These are phyloP conservation scores for Vaccinium macrocarpon DNA, from an alignment of 148 eudicot genomes.

Conservation along the genomic window DNA sequence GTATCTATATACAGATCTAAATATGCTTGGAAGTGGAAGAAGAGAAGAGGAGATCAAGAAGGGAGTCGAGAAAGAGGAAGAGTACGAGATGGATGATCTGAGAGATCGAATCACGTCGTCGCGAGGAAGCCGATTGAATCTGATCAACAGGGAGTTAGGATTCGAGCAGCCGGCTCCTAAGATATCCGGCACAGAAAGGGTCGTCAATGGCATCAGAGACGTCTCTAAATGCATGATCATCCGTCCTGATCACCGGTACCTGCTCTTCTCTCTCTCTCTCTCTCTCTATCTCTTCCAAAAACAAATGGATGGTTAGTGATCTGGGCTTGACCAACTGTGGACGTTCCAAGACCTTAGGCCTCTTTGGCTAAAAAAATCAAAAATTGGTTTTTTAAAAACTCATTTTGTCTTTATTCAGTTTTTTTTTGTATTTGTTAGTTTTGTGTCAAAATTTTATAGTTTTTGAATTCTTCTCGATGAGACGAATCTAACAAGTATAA, in stretches of 20 bases:
- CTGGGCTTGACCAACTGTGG: no score
- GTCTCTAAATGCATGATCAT: conserved; percentile 43
- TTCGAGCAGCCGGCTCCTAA: conserved; percentile 16
- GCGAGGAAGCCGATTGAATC: conserved; percentile 42
- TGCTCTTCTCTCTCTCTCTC: not conserved
- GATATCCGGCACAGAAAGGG: conserved; percentile 40
- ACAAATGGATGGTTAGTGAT: no score
- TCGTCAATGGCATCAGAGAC: conserved; percentile 47
- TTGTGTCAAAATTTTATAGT: no score
- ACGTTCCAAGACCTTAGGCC: no score
- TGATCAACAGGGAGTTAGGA: conserved; percentile 47
- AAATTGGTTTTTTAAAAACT: no score
- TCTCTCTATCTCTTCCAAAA: not conserved
- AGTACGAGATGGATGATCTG: conserved; percentile 42
- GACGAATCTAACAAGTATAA: no score
- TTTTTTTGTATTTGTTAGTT: no score
- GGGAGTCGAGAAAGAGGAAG: conserved; percentile 12
- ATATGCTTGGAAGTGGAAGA: not conserved
- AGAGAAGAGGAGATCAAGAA: not conserved
- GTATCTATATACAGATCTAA: not conserved
- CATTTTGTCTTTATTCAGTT: no score
- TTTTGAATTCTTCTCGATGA: no score
- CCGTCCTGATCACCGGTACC: conserved; percentile 62
- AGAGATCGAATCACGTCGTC: conserved; percentile 39
- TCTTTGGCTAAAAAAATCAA: no score